Evolutionary conservation across 2,329 filamentous ascomycete species (phyloP).

Genomic region (Paecilomyces sp.): DNA sequence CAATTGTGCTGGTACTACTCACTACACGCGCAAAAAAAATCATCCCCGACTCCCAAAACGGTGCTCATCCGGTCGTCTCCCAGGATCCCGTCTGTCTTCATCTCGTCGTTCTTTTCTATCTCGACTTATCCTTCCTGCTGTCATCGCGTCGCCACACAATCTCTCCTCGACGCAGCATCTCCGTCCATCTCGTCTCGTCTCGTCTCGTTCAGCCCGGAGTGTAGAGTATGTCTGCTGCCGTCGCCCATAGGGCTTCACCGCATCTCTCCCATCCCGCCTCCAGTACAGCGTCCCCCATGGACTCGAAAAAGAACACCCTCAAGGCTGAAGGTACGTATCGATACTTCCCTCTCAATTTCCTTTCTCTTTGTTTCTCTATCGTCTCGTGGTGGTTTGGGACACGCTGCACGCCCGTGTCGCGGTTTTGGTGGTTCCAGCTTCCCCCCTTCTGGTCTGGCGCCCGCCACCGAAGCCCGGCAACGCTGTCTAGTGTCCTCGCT

Average conservation of each 20-base stretch:
- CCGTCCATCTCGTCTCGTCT: background rate
- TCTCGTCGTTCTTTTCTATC: background rate
- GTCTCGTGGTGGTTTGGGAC: too few species aligned
- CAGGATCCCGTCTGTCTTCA: background rate
- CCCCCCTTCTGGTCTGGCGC: slow-evolving; percentile 20
- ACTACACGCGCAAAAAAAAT: background rate
- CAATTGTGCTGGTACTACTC: background rate
- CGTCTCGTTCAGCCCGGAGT: slow-evolving; percentile 3
- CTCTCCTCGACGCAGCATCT: background rate
- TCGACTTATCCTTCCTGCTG: slow-evolving; percentile 1
- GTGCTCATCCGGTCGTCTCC: too few species aligned
- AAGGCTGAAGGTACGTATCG: slow-evolving; percentile 34
- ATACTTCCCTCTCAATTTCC: slow-evolving; percentile 6
- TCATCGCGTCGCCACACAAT: slow-evolving; percentile 5
- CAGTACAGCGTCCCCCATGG: slow-evolving; percentile 35
- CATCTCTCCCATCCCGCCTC: slow-evolving; percentile 18
- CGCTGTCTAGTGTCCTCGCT: slow-evolving; percentile 1
- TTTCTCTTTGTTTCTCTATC: background rate
- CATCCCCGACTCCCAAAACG: background rate
- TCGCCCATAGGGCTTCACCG: slow-evolving; percentile 29
- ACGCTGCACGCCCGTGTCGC: slow-evolving; percentile 2
- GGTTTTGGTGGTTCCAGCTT: slow-evolving; percentile 8
- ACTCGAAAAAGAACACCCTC: slow-evolving; percentile 31
- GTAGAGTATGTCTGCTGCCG: slow-evolving; percentile 31
- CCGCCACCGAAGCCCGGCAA: slow-evolving; percentile 19